These are phyloP conservation scores for Penicillium frequentans DNA, from an alignment of 2,329 filamentous ascomycete species.

Conservation along the genomic window DNA sequence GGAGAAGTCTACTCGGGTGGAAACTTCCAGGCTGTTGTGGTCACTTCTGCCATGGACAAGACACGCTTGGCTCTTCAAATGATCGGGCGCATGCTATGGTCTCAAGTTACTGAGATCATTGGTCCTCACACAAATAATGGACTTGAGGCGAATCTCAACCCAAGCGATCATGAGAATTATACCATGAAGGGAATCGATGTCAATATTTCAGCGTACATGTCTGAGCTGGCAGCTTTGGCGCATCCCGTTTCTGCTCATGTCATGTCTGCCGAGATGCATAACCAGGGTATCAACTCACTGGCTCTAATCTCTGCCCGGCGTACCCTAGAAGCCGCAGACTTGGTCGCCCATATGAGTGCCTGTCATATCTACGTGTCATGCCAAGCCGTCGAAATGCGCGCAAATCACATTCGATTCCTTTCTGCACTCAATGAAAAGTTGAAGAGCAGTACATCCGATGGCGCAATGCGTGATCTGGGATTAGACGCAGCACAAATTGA, in stretches of 20 bases:
- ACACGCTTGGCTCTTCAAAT: constrained; percentile 51
- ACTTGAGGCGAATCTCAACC: constrained; percentile 61
- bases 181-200: constrained; percentile 67
- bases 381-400: constrained; percentile 58
- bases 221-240: constrained; percentile 62
- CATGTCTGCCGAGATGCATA: constrained; percentile 66
- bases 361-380: constrained; percentile 57
- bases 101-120: constrained; percentile 63
- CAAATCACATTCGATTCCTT: constrained; percentile 22
- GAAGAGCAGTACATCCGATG: constrained; percentile 3
- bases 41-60: constrained; percentile 68
- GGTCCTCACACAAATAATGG: constrained; percentile 61
- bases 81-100: constrained; percentile 64
- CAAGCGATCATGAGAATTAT: constrained; percentile 59
- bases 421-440: constrained; percentile 1
- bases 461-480: constrained; percentile 9
- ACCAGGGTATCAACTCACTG: constrained; percentile 66
- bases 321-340: constrained; percentile 56
- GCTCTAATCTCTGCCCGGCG: constrained; percentile 61
- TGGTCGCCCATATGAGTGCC: constrained; percentile 58
- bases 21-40: constrained; percentile 65
- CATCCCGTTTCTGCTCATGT: constrained; percentile 64
- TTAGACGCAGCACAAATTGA: background rate
- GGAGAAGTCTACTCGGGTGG: constrained; percentile 59
- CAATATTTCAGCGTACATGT: constrained; percentile 63